Percentiles rank a stretch among this genome's conserved stretches.
Evolutionary conservation across 306 rosid species (phyloP).

Genomic region (Neltuma alba): DNA sequence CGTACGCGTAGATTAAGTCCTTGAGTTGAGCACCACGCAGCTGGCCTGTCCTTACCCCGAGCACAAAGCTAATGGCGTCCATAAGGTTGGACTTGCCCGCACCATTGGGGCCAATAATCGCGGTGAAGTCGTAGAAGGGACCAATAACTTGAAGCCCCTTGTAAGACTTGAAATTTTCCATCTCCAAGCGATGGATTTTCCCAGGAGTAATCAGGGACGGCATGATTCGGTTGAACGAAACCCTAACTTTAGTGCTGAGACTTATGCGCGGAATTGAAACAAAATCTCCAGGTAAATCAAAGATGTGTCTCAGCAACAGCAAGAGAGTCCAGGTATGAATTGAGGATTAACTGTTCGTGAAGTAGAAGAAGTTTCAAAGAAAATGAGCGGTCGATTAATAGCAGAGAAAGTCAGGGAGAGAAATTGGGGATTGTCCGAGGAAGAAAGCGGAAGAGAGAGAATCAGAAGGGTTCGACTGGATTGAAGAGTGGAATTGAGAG

Average conservation of each 20-base stretch:
- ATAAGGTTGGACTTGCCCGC: conserved; percentile 97
- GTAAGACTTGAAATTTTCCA: conserved; percentile 96
- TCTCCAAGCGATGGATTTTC: conserved; percentile 81
- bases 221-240: conserved; percentile 52
- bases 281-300: neutral
- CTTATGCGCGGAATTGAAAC: neutral
- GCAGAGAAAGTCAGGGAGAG: neutral
- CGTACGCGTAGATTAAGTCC: conserved; percentile 91
- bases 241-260: conserved; percentile 29
- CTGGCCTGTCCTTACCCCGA: conserved; percentile 92
- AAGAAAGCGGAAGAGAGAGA: neutral
- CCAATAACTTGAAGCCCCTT: conserved; percentile 85
- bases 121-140: conserved; percentile 95
- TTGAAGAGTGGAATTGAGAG: neutral
- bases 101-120: conserved; percentile 95
- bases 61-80: conserved; percentile 99
- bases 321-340: neutral
- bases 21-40: conserved; percentile 96
- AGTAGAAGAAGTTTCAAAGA: no score
- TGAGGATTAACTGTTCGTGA: neutral
- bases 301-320: neutral
- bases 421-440: neutral
- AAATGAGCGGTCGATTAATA: neutral
- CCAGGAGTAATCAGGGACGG: conserved; percentile 86
- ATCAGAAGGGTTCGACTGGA: neutral